These are phyloP conservation scores for Podospora comata DNA, from an alignment of 495 filamentous ascomycete genomes.

Conservation along the genomic window DNA sequence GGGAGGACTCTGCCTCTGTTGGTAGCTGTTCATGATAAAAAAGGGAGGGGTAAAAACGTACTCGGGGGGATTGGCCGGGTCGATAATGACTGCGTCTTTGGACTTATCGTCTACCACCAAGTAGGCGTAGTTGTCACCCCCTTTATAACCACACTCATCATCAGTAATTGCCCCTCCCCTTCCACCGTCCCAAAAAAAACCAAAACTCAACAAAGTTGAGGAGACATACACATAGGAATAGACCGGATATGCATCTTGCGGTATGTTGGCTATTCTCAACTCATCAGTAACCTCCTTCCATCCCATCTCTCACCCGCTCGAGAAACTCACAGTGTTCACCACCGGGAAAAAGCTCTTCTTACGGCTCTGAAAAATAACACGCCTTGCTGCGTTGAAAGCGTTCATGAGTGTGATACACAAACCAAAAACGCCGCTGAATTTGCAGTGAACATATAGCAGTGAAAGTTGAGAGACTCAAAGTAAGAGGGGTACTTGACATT, in stretches of 20 bases:
- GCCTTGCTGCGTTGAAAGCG: conserved; percentile 28
- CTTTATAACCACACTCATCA: conserved; percentile 69
- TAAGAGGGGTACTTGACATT: background rate
- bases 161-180: background rate
- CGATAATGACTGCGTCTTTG: conserved; percentile 86
- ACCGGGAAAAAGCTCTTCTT: background rate
- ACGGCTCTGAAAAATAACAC: conserved; percentile 7
- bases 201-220: no score
- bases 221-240: conserved; percentile 92
- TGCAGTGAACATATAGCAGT: background rate
- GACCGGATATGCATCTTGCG: conserved; percentile 90
- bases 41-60: conserved; percentile 44
- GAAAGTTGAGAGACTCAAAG: background rate
- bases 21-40: background rate
- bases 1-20: conserved; percentile 65
- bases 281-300: background rate
- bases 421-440: background rate
- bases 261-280: conserved; percentile 28
- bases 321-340: background rate
- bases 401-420: conserved; percentile 29
- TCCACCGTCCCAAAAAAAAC: background rate
- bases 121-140: conserved; percentile 93
- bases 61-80: conserved; percentile 92
- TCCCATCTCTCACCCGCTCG: background rate
- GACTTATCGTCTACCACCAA: conserved; percentile 87